Base-by-base conservation (phyloP, 805 yeast genomes). In the Blastobotrys parvus region DNA sequence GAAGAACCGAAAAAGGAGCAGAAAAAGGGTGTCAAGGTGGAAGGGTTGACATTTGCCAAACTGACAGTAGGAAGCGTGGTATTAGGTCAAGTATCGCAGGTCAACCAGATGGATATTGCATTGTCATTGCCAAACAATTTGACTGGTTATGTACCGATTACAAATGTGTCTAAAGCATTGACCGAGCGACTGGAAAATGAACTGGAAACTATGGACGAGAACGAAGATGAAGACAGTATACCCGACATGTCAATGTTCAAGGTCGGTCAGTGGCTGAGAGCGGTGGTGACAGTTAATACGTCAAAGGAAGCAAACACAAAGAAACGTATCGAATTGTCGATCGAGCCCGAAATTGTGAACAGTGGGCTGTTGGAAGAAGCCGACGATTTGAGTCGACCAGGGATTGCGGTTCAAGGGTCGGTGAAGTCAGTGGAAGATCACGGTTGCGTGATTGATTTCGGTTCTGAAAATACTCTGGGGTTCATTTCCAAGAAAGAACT, bases 341-440 rank as follows among this genome's bases (percentile, higher is more conserved):
- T 84, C 35, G 92, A 84, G 56, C 95, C 97, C 5, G 70, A 74
- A 38, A 65, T 66, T 35, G 86, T 83, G 10, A 92, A 92, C 57
- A 67, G 70, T 17, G 47, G 65, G 11, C 64, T 88, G 45, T 10
- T 13, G 16, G 72, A 67, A 6, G 38, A 35, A 17, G 16, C 32
- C 16, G 47, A 41, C 19, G 74, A 68, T 3, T 88, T 80, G 36
- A 62, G 84, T 39, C 63, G 68, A 4, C 54, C 69, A 21, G 87
- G 86, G 35, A 69, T 75, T 45, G 58, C 82, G 3, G 58, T 92
- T 2, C 98, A 92, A 63, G 89, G 79, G 19, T 70, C 85, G 2
- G 78, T 92, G 18, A 72, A 70, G 48, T 81, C 94, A 38, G 64
- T 85, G 19, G 97, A 92, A 70, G 99, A 92, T 60, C 96, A 87